Percentiles rank a stretch among this genome's conserved stretches.
These are phyloP conservation scores for Verticillium isaacii DNA, from an alignment of 2,329 filamentous ascomycete species.

Conservation along the genomic window DNA sequence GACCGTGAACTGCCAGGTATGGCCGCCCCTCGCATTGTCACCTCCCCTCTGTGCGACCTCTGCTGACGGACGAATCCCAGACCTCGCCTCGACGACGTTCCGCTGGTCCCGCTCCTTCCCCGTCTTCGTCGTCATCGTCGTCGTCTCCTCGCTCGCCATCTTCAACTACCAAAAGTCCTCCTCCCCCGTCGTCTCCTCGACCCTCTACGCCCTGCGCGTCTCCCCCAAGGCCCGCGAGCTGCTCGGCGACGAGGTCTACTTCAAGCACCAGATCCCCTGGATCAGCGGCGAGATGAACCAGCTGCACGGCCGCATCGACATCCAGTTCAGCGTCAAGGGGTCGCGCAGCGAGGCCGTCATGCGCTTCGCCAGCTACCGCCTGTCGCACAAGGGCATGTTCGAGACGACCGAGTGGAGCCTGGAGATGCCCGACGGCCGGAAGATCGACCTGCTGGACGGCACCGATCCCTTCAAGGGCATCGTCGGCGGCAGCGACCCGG, in stretches of 20 bases:
- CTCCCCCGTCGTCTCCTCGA: slow-evolving; percentile 80
- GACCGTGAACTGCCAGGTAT: slow-evolving; percentile 64
- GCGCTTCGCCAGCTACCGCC: slow-evolving; percentile 73
- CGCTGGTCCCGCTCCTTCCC: slow-evolving; percentile 72
- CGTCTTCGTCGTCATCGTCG: slow-evolving; percentile 70
- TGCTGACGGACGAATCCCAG: slow-evolving; percentile 16
- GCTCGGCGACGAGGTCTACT: slow-evolving; percentile 85
- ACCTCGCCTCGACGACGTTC: slow-evolving; percentile 39
- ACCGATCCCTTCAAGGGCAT: slow-evolving; percentile 62
- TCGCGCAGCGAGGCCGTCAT: slow-evolving; percentile 67
- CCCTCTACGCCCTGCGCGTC: slow-evolving; percentile 86
- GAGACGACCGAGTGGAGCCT: slow-evolving; percentile 90
- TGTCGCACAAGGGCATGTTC: slow-evolving; percentile 58
- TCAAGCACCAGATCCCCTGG: slow-evolving; percentile 74
- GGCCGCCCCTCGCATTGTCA: slow-evolving; percentile 12
- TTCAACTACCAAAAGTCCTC: slow-evolving; percentile 99
- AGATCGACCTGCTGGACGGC: slow-evolving; percentile 70
- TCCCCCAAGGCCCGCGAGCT: slow-evolving; percentile 67
- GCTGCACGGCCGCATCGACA: slow-evolving; percentile 84
- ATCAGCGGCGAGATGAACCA: slow-evolving; percentile 88
- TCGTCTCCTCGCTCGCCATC: slow-evolving; percentile 72
- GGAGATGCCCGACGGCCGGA: slow-evolving; percentile 54
- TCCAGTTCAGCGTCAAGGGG: slow-evolving; percentile 82
- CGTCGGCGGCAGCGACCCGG: slow-evolving; percentile 30
- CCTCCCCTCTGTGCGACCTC: neutral